These are phyloP conservation scores for Monosporascus ibericus DNA, from an alignment of 2,329 filamentous ascomycete species.

Conservation along the genomic window DNA sequence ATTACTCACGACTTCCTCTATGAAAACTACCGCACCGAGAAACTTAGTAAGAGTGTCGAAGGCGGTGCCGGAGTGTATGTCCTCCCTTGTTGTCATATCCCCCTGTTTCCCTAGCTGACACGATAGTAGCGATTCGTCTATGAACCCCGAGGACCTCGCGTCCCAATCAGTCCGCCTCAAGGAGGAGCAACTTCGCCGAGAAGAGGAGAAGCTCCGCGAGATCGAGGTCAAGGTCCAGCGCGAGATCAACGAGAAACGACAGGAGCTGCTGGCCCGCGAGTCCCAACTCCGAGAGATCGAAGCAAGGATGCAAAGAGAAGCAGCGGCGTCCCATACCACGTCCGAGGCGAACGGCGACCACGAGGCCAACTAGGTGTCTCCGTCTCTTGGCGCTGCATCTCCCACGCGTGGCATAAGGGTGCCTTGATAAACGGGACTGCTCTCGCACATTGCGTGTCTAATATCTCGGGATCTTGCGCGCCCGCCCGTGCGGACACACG, in stretches of 20 bases:
- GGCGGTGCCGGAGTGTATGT: conserved; percentile 83
- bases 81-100: conserved; percentile 1
- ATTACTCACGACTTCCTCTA: conserved; percentile 99
- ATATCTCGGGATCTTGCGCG: conserved; percentile 19
- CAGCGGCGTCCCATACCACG: conserved; percentile 32
- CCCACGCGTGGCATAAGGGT: conserved; percentile 18
- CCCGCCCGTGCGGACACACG: conserved; percentile 14
- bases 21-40: conserved; percentile 99
- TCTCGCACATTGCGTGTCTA: conserved; percentile 26
- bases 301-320: conserved; percentile 89
- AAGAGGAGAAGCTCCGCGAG: conserved; percentile 99
- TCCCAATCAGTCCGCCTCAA: conserved; percentile 97
- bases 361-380: conserved; percentile 39
- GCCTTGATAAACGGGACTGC: conserved; percentile 18
- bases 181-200: conserved; percentile 97
- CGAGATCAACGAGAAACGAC: conserved; percentile 99
- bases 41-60: conserved; percentile 98
- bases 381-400: conserved; percentile 20
- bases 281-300: conserved; percentile 98
- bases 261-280: conserved; percentile 94
- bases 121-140: conserved; percentile 64
- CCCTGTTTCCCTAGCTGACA: conserved; percentile 23
- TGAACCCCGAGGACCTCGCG: conserved; percentile 96
- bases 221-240: conserved; percentile 99
- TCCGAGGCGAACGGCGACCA: conserved; percentile 50